Conservation (phyloP, 2,329 filamentous ascomycete species). For the Botrytis fabae region DNA sequence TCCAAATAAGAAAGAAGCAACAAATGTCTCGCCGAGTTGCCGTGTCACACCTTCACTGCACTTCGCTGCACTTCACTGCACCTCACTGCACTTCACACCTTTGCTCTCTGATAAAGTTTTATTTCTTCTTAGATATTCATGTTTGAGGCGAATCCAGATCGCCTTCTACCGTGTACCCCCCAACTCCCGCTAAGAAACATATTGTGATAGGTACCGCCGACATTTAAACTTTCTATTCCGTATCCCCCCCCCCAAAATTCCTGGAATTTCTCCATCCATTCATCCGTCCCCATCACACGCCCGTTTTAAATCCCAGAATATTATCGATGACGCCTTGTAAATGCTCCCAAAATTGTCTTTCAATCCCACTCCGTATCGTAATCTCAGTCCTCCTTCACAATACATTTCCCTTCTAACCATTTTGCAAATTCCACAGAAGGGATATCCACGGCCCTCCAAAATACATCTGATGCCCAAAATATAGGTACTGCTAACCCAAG, state of each 20-base stretch:
- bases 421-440: conserved; percentile 52
- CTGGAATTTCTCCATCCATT: not conserved
- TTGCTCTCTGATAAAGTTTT: not conserved
- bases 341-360: conserved; percentile 11
- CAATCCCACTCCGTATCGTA: not conserved
- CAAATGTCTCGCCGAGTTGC: not conserved
- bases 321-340: conserved; percentile 6
- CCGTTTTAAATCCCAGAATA: not conserved
- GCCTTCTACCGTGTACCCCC: not conserved
- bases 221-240: not conserved
- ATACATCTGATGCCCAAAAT: conserved; percentile 57
- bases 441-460: conserved; percentile 57
- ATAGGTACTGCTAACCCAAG: conserved; percentile 47
- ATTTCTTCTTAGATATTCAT: not conserved
- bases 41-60: not conserved
- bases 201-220: not conserved
- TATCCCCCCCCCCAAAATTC: not conserved
- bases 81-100: not conserved
- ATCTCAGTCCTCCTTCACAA: conserved; percentile 30
- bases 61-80: not conserved
- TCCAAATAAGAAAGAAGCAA: not conserved
- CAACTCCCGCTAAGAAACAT: not conserved
- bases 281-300: not conserved
- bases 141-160: conserved; percentile 9
- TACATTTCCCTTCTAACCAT: conserved; percentile 45